These are phyloP conservation scores for Arthroderma sp. DNA, from an alignment of 2,329 filamentous ascomycete genomes.

Conservation along the genomic window DNA sequence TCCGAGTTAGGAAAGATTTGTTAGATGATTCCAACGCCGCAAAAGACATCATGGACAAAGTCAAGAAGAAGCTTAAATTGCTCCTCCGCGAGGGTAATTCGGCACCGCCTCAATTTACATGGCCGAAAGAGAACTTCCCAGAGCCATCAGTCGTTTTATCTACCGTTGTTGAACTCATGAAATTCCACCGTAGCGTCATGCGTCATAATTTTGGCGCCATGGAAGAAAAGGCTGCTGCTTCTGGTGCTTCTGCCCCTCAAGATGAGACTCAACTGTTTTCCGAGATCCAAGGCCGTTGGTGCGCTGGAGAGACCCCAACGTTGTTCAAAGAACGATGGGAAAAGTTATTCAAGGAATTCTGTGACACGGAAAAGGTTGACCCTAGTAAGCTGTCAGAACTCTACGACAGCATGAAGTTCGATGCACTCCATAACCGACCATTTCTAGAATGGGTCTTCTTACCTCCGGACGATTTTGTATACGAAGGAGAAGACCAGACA, in stretches of 20 bases:
- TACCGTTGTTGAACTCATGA: conserved; percentile 90
- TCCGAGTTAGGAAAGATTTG: conserved; percentile 83
- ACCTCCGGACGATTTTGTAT: conserved; percentile 57
- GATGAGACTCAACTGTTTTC: conserved; percentile 42
- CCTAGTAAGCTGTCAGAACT: conserved; percentile 97
- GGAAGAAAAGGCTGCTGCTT: conserved; percentile 29
- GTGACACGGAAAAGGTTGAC: conserved; percentile 92
- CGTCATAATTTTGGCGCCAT: conserved; percentile 80
- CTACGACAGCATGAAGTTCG: conserved; percentile 99
- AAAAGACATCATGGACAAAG: conserved; percentile 98
- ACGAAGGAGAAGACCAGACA: conserved; percentile 50
- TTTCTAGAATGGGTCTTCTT: conserved; percentile 98
- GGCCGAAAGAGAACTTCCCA: conserved; percentile 81
- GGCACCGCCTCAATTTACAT: conserved; percentile 91
- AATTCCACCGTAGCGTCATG: conserved; percentile 92
- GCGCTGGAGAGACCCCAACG: conserved; percentile 86
- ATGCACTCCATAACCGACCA: conserved; percentile 88
- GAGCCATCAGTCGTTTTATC: conserved; percentile 89
- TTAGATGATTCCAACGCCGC: conserved; percentile 95
- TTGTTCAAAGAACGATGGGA: conserved; percentile 96
- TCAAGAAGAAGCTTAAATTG: conserved; percentile 97
- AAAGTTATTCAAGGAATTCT: conserved; percentile 93
- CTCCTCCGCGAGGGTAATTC: conserved; percentile 84
- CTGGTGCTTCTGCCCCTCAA: conserved; percentile 11
- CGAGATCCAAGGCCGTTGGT: conserved; percentile 82